Base-by-base conservation (phyloP, 495 filamentous ascomycete genomes). In the Lasiosphaeriaceae sp. region DNA sequence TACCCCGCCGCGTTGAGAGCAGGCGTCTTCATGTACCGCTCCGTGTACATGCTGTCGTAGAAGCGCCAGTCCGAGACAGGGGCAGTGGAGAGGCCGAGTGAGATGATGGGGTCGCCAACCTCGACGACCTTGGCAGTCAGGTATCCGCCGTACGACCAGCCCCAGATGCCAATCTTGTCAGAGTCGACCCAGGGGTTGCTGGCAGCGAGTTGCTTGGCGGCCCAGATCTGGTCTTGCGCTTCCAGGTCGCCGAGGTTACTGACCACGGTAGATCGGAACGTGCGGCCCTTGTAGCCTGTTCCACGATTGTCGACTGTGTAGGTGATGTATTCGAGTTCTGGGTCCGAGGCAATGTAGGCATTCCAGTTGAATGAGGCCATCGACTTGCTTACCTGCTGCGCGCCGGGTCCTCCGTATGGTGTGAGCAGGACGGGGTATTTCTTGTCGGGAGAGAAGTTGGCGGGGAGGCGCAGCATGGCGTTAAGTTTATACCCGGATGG, bases 1-100 rank as follows among this genome's bases (percentile, higher is more conserved):
- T 85, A 84, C 17, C 80, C 81, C 0, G 48, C 74, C 0, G 57
- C 54, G 62, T 86, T 86, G 29, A 64, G 52, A 39, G 64, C 58
- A 1, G 75, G 70, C 19, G 73, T 79, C 58, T 85, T 83, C 83
- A 86, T 86, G 64, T 83, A 86, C 26, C 83, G 73, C 68, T 86
- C 83, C 11, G 83, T 84, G 69, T 86, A 86, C 68, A 86, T 78
- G 55, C 64, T 76, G 58, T 86, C 83, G 69, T 86, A 86, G 67
- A 84, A 81, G 2, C 80, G 71, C 83, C 82, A 85, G 63, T 84
- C 82, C 14, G 68, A 72, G 3, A 82, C 80, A 0, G 81, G 81
- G 0, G 81, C 81, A 0, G 80, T 79, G 47, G 80, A 76, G 4
- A 84, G 35, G 1, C 74, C 82, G 17, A 81, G 65, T 0, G 79